A percentile compares a stretch with the other conserved stretches of the same genome.
Evolutionary conservation across 306 rosid species (phyloP).

Genomic region (Prosopis cineraria): DNA sequence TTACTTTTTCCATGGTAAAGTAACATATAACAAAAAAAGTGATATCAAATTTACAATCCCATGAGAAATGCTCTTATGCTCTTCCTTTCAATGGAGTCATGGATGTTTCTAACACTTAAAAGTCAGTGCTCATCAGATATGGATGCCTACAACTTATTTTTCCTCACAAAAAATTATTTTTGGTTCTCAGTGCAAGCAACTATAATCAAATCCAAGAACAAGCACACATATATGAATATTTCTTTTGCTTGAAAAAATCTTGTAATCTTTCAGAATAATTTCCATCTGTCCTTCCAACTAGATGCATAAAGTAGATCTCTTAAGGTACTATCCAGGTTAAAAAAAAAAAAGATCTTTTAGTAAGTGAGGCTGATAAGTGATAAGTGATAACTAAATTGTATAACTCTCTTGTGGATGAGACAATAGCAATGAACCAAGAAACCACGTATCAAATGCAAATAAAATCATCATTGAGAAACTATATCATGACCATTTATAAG

Average conservation of each 20-base stretch:
- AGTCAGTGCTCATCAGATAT: not conserved
- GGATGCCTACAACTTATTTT: not conserved
- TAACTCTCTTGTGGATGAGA: not conserved
- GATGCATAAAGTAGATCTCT: not conserved
- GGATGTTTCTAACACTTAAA: not conserved
- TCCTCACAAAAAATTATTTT: not conserved
- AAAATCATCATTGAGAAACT: not conserved
- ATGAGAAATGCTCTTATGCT: not conserved
- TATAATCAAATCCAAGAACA: not conserved
- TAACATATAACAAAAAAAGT: not conserved
- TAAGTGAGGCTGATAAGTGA: no score
- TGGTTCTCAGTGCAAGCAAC: not conserved
- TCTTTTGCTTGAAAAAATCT: not conserved
- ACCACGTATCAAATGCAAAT: not conserved
- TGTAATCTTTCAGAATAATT: not conserved
- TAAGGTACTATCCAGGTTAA: no score
- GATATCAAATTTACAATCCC: not conserved
- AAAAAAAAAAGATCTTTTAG: no score
- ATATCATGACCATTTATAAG: conserved; percentile 2
- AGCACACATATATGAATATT: not conserved
- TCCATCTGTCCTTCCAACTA: not conserved
- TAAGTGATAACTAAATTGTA: not conserved
- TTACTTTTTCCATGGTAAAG: not conserved
- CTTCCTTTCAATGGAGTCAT: not conserved
- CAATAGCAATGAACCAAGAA: conserved; percentile 7